Evolutionary conservation across 1,284 basidiomycete genomes (phyloP), one percentile per base, ranked within the genome.

Genomic region (Bondarzewia mesenterica): DNA sequence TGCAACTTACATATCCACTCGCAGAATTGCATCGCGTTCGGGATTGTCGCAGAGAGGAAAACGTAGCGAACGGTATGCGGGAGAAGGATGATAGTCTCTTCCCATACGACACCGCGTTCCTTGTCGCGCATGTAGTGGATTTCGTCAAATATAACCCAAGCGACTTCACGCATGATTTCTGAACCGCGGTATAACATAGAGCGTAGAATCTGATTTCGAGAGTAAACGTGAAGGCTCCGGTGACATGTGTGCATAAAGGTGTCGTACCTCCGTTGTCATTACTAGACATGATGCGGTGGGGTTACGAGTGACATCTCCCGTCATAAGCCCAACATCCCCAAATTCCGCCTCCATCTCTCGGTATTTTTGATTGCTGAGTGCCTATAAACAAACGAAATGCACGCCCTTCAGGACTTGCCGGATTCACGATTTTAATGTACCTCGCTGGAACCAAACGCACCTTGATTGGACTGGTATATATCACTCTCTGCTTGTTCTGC

Each of bases 121-220:
- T 94, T 93, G 74, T 99, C 96, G 55, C 96, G 88, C 96, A 99
- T 99, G 70, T 99, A 99, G 67, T 99, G 96, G 53, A 99, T 97
- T 69, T 99, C 96, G 65, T 99, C 96, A 63, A 99, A 99, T 52
- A 99, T 82, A 53, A 99, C 95, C 96, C 96, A 99, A 0, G 94
- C 95, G 14, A 99, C 95, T 73, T 99, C 96, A 53, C 96, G 89
- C 91, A 99, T 97, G 59, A 99, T 89, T 69, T 99, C 96, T 15
- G 93, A 97, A 38, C 96, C 96, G 49, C 96, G 85, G 64, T 99
- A 99, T 29, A 99, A 74, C 95, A 99, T 99, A 1, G 94, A 98
- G 12, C 96, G 85, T 49, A 99, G 68, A 85, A 99, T 99, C 91
- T 95, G 47, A 3, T 16, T 27, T 18, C 39, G 7, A 16, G n/a